phyloP scores from a whole-genome alignment of 768 basidiomycete genomes.

The Russula earlei region DNA sequence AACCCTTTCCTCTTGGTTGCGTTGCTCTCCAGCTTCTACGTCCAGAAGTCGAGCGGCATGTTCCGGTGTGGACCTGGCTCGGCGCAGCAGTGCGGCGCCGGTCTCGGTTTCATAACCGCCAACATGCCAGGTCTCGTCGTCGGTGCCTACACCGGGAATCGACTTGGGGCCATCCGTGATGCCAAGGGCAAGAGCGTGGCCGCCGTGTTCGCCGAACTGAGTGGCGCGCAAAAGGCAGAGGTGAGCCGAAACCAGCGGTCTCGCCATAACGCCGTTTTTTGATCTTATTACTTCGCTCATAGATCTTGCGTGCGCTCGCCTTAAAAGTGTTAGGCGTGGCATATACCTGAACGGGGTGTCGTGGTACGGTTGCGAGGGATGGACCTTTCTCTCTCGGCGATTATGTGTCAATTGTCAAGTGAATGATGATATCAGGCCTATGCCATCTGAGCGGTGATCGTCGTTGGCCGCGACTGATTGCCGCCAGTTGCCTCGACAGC shows the following conservation, averaged over 20 bases:
- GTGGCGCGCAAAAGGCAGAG: slow-evolving; percentile 77
- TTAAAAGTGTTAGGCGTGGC: slow-evolving; percentile 75
- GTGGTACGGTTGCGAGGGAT: not conserved
- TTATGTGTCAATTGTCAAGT: not conserved
- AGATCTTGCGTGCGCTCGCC: slow-evolving; percentile 78
- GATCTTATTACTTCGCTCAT: not conserved
- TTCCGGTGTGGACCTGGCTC: slow-evolving; percentile 67
- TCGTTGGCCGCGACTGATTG: not conserved
- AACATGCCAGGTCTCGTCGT: slow-evolving; percentile 83
- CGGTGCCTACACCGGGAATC: slow-evolving; percentile 80
- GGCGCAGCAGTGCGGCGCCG: slow-evolving; percentile 65
- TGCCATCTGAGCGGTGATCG: not conserved
- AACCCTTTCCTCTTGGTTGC: no score
- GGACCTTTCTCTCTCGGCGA: not conserved
- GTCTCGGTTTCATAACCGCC: slow-evolving; percentile 41
- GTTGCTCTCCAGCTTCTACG: slow-evolving; percentile 48
- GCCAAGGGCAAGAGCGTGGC: slow-evolving; percentile 94
- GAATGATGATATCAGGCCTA: not conserved
- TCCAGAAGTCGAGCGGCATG: slow-evolving; percentile 66
- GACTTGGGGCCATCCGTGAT: slow-evolving; percentile 85
- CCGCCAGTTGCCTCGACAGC: not conserved
- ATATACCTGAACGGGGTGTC: not conserved
- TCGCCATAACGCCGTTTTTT: no score
- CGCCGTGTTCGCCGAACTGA: slow-evolving; percentile 72
- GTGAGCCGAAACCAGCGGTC: slow-evolving; percentile 31